Evolutionary conservation across 139 green algal species (phyloP).

Genomic region (Chlorella sp.): DNA sequence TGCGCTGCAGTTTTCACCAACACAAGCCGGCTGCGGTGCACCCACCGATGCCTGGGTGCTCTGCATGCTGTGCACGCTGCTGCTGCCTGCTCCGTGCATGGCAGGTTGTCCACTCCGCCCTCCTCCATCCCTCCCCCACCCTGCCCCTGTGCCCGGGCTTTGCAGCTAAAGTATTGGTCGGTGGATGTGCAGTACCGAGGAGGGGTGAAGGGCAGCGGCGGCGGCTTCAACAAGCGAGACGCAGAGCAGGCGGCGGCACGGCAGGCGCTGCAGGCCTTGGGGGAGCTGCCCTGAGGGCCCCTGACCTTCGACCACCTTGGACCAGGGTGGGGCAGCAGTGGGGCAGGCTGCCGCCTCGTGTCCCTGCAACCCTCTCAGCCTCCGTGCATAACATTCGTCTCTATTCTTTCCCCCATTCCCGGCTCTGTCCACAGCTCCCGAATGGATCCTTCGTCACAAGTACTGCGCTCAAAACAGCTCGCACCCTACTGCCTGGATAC

Average conservation of each 20-base stretch:
- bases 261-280: constrained; percentile 18
- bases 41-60: too few species aligned
- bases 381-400: too few species aligned
- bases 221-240: constrained; percentile 10
- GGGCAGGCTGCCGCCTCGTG: not conserved
- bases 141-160: not conserved
- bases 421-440: too few species aligned
- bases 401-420: not conserved
- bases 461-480: too few species aligned
- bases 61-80: too few species aligned
- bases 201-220: not conserved
- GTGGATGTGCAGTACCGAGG: not conserved
- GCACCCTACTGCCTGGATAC: too few species aligned
- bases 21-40: not conserved
- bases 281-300: not conserved
- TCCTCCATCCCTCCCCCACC: not conserved
- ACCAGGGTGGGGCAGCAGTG: too few species aligned
- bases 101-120: too few species aligned
- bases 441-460: too few species aligned
- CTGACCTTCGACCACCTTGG: not conserved
- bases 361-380: not conserved
- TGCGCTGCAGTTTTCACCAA: too few species aligned
- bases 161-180: constrained; percentile 6
- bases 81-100: too few species aligned
- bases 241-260: constrained; percentile 24